These are phyloP conservation scores for Diaporthe sp. DNA, from an alignment of 2,329 filamentous ascomycete species.

Conservation along the genomic window DNA sequence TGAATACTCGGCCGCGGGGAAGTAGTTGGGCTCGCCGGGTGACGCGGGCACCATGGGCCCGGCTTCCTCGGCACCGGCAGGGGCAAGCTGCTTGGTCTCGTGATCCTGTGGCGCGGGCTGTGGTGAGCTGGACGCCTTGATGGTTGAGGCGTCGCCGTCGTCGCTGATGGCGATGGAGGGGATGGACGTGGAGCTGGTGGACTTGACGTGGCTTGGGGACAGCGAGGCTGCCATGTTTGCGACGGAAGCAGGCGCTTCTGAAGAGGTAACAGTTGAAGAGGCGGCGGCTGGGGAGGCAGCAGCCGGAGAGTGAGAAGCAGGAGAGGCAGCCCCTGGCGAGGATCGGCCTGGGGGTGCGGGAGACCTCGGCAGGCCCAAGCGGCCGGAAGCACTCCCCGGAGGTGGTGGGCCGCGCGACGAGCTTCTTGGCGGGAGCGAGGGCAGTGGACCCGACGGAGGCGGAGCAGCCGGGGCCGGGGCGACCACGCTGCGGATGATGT, in stretches of 20 bases:
- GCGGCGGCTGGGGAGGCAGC: background rate
- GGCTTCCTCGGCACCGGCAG: background rate
- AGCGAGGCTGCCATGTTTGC: constrained; percentile 1
- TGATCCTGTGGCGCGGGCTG: background rate
- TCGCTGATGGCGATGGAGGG: constrained; percentile 29
- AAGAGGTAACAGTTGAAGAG: background rate
- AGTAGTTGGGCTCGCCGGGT: constrained; percentile 45
- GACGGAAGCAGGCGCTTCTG: background rate
- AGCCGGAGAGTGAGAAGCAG: background rate
- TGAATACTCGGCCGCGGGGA: constrained; percentile 47
- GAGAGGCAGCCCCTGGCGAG: background rate
- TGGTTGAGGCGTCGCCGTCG: constrained; percentile 33
- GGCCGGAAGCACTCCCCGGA: constrained; percentile 5
- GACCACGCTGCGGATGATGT: background rate
- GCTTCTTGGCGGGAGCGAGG: constrained; percentile 18
- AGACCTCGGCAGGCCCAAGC: constrained; percentile 1
- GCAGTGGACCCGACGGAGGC: constrained; percentile 22
- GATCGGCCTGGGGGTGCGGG: constrained; percentile 15
- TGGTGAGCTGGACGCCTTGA: background rate
- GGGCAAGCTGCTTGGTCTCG: background rate
- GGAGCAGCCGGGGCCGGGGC: constrained; percentile 14
- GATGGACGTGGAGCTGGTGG: constrained; percentile 3
- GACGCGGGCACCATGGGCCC: constrained; percentile 40
- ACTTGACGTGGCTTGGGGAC: constrained; percentile 10
- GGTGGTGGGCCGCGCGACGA: constrained; percentile 24